Base-by-base conservation (phyloP, 345 rosid genomes). In the Cardamine resedifolia region DNA sequence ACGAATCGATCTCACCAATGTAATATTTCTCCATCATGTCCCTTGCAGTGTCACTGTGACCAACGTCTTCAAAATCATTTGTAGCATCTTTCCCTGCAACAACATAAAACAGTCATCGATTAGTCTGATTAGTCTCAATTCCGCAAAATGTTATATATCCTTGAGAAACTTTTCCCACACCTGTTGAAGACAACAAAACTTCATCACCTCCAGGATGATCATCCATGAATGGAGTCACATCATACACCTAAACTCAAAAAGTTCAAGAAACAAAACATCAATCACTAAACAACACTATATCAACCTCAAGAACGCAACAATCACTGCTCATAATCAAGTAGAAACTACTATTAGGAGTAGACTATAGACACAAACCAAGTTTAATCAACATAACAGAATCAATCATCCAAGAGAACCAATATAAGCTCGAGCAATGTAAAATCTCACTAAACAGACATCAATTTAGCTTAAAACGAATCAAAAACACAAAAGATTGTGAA, bases 141-240 rank as follows among this genome's bases (percentile, higher is more conserved):
- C 23, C 36, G 6, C 33, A 45, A 28, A 55, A 58, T 10, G 15
- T 39, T 11, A 38, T 11, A 38, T 12, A 34, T 21, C 20, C 9
- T 11, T n/a, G 14, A 53, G 14, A 24, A 11, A 2, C 4, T 2
- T 7, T 10, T 18, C 9, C 19, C 50, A 10, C 72, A 91, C 99
- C 90, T n/a, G 97, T 95, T 56, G 96, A 84, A 3, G 99, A 88
- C 72, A 95, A 74, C 83, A 95, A 80, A 48, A 91, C 98, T 73
- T 95, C 99, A 74, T 90, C 98, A 6, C 99, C 99, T 70, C 99
- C 99, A 6, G 99, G 99, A 77, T 95, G 99, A 84, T 91, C 99
- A 39, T 95, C 97, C 99, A 95, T 88, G 81, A 95, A 95, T 2
- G 94, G 76, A 26, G 98, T 90, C 62, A 95, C 96, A 81, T 95